phyloP scores from a whole-genome alignment of 345 rosid species.

The Geranium brycei region DNA sequence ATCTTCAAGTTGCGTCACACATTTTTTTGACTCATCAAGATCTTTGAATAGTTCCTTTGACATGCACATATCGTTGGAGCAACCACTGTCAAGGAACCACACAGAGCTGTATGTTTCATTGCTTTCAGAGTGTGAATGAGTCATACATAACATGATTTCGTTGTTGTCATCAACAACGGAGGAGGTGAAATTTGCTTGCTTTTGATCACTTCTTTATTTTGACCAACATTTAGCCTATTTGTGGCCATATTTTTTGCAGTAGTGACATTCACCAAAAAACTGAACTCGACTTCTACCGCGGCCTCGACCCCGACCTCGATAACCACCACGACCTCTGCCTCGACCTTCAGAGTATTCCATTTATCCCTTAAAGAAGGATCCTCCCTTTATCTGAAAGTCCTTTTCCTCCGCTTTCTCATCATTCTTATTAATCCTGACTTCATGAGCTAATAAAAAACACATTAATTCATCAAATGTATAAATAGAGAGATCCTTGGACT shows the following conservation, averaged over 20 bases:
- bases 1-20: constrained; percentile 4
- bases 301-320: too few relatives aligned
- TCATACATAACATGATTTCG: background rate
- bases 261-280: too few relatives aligned
- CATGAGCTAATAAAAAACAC: too few relatives aligned
- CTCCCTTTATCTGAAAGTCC: too few relatives aligned
- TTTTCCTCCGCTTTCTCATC: too few relatives aligned
- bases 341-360: too few relatives aligned
- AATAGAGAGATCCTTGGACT: too few relatives aligned
- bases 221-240: background rate
- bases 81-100: background rate
- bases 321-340: too few relatives aligned
- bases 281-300: too few relatives aligned
- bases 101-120: background rate
- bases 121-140: background rate
- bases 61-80: constrained; percentile 4
- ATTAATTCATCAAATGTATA: too few relatives aligned
- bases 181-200: background rate
- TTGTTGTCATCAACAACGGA: background rate
- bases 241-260: background rate
- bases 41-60: background rate
- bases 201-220: background rate
- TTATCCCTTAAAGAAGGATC: background rate
- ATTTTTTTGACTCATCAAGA: constrained; percentile 7
- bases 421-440: too few relatives aligned